These are phyloP conservation scores for Chrysanthemum lavandulifolium DNA, from an alignment of 129 eudicot genomes.

Conservation along the genomic window DNA sequence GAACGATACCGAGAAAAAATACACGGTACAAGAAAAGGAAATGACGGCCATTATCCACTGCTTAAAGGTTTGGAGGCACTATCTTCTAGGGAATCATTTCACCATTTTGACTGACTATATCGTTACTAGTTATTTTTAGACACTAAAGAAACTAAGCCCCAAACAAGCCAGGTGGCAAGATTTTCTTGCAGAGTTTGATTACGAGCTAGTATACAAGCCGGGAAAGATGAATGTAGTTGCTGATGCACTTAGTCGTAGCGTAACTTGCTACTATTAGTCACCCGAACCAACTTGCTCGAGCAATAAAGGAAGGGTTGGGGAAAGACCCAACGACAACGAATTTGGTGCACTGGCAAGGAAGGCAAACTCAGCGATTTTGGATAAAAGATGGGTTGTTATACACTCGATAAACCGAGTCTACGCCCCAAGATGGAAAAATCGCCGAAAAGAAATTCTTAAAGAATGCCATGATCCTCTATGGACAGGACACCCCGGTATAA, in stretches of 20 bases:
- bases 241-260: constrained; percentile 8
- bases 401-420: neutral
- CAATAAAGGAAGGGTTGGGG: neutral
- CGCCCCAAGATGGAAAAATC: neutral
- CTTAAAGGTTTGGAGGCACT: constrained; percentile 17
- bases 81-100: constrained; percentile 5
- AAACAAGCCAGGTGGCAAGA: constrained; percentile 5
- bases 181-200: constrained; percentile 9
- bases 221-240: constrained; percentile 10
- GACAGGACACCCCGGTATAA: too few relatives aligned
- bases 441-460: too few relatives aligned
- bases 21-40: neutral
- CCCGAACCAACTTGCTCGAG: neutral
- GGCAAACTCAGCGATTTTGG: neutral
- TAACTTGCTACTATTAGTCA: neutral
- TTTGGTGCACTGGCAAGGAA: neutral
- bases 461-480: too few relatives aligned
- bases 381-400: neutral
- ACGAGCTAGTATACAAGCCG: constrained; percentile 4
- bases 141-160: neutral
- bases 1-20: neutral
- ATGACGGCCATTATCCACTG: constrained; percentile 8
- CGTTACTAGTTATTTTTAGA: neutral
- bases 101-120: neutral
- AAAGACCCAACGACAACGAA: neutral